Conservation (phyloP, 805 yeast genomes). For the Saccharomyces paradoxus region DNA sequence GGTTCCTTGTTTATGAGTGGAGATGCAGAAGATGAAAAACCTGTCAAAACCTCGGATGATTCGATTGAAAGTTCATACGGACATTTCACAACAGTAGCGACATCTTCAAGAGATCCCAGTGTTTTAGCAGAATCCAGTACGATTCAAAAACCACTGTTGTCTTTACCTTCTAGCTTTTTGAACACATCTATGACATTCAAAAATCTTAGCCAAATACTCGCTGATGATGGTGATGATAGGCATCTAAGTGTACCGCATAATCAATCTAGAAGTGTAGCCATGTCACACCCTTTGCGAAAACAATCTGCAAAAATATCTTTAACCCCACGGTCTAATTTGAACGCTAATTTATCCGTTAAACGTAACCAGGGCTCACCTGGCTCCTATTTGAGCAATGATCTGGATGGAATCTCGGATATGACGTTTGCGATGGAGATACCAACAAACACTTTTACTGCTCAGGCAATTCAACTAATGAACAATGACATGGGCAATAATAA, state of each 20-base stretch:
- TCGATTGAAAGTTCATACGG: not conserved
- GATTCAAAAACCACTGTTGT: constrained; percentile 13
- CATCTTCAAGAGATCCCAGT: constrained; percentile 10
- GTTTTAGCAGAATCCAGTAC: constrained; percentile 26
- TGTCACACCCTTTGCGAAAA: constrained; percentile 9
- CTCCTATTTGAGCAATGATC: constrained; percentile 6
- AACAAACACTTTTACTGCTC: constrained; percentile 22
- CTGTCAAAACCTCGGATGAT: not conserved
- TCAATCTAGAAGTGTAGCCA: not conserved
- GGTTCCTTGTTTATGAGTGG: constrained; percentile 4
- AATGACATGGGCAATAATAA: constrained; percentile 7
- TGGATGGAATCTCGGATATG: constrained; percentile 23
- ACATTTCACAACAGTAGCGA: constrained; percentile 1
- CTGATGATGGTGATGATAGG: constrained; percentile 5
- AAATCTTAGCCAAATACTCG: constrained; percentile 19
- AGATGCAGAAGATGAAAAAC: not conserved
- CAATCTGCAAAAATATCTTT: constrained; percentile 11
- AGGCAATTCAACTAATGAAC: constrained; percentile 23
- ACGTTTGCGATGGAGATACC: constrained; percentile 27
- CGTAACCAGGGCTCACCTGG: constrained; percentile 1
- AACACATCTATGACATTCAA: constrained; percentile 25
- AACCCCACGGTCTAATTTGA: constrained; percentile 5
- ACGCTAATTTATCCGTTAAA: not conserved
- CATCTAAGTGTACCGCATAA: not conserved
- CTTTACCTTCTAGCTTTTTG: constrained; percentile 19